Conservation (phyloP, 805 yeast genomes). For the Nakazawaea wyomingensis region DNA sequence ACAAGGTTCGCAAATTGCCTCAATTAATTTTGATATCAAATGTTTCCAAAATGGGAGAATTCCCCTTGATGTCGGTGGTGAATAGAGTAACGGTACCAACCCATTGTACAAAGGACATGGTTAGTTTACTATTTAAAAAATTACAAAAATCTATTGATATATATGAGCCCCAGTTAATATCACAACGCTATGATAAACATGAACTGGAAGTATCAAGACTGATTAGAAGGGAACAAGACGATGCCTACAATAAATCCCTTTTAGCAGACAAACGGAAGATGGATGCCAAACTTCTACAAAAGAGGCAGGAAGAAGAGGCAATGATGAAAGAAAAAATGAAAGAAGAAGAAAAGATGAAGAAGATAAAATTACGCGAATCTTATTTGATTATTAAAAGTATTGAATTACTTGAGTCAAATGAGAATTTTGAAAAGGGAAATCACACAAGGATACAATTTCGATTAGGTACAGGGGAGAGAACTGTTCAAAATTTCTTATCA, state of each 20-base stretch:
- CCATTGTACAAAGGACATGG: constrained; percentile 4
- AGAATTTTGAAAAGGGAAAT: constrained; percentile 23
- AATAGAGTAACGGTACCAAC: constrained; percentile 28
- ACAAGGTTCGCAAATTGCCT: constrained; percentile 51
- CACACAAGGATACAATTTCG: constrained; percentile 46
- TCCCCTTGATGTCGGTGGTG: constrained; percentile 45
- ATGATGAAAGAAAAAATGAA: constrained; percentile 16
- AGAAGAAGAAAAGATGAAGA: constrained; percentile 16
- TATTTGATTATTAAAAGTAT: constrained; percentile 20
- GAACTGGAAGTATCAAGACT: constrained; percentile 55
- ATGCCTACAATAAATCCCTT: constrained; percentile 59
- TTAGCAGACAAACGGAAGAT: constrained; percentile 51
- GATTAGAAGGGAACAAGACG: constrained; percentile 59
- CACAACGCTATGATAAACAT: constrained; percentile 55
- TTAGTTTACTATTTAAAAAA: constrained; percentile 29
- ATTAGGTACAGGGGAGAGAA: constrained; percentile 47
- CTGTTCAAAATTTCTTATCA: constrained; percentile 38
- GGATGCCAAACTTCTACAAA: constrained; percentile 31
- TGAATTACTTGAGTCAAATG: constrained; percentile 5
- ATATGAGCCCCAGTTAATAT: constrained; percentile 55
- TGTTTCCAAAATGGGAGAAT: constrained; percentile 45
- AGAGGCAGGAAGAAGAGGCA: constrained; percentile 20
- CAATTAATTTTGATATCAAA: constrained; percentile 47
- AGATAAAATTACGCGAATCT: constrained; percentile 17
- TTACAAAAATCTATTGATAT: constrained; percentile 40